Percentiles rank a stretch among this genome's conserved stretches.
Conservation (phyloP, 108 stramenopile species). For the Mayamaea pseudoterrestris region DNA sequence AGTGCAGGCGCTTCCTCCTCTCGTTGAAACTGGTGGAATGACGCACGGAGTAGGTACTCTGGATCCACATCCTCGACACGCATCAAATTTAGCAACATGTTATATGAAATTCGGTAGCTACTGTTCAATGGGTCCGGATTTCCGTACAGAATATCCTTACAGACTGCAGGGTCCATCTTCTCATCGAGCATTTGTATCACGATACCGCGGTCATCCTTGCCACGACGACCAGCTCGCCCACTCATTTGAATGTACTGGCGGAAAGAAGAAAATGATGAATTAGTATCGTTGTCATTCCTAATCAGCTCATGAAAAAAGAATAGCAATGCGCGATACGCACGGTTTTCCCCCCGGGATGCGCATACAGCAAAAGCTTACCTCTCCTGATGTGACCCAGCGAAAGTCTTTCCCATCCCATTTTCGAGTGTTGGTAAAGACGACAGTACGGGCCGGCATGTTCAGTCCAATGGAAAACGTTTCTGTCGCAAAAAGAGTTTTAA, state of each 20-base stretch:
- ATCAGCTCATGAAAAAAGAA: background rate
- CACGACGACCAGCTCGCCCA: conserved; percentile 97
- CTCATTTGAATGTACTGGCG: conserved; percentile 95
- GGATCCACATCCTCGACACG: conserved; percentile 97
- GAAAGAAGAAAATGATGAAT: no score
- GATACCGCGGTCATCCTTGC: conserved; percentile 96
- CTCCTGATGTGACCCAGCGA: conserved; percentile 83
- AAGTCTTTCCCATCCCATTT: conserved; percentile 96
- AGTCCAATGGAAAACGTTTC: conserved; percentile 99
- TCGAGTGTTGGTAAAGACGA: conserved; percentile 94
- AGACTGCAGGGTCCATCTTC: conserved; percentile 95
- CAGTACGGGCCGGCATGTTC: conserved; percentile 99
- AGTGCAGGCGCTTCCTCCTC: conserved; percentile 84
- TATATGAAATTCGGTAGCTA: conserved; percentile 95
- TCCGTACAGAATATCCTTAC: conserved; percentile 49
- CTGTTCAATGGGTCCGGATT: conserved; percentile 95
- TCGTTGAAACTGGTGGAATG: conserved; percentile 81
- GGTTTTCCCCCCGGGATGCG: no score
- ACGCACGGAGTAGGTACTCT: conserved; percentile 89
- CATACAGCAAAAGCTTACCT: no score
- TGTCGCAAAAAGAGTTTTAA: conserved; percentile 96
- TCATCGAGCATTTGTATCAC: conserved; percentile 99
- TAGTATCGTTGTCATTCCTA: no score
- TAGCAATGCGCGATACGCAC: background rate
- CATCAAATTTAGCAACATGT: conserved; percentile 99